Evolutionary conservation across 345 rosid genomes (phyloP), one percentile per base, ranked within the genome.

Genomic region (Barbarea vulgaris): DNA sequence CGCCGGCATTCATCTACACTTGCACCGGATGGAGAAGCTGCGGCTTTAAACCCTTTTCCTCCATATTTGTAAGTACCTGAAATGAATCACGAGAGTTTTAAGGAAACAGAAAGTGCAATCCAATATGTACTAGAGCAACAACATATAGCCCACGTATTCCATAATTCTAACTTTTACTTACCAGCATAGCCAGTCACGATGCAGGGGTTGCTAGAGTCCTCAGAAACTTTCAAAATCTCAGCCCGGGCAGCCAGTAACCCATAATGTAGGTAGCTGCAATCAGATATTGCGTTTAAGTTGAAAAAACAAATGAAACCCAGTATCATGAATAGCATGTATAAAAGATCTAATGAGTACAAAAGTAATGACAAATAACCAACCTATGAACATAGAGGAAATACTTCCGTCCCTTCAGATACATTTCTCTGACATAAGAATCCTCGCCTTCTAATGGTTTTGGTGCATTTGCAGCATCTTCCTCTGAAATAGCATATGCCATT

Each of bases 201-300:
- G 76, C 99, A 95, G 48, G 96, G 97, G 83, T 89, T 92, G 68
- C 67, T 83, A 76, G 94, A 73, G 34, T 70, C 95, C 55, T 81
- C 89, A 24, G 90, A 89, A 27, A 52, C 81, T 82, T 86, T 87
- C 83, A 95, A 75, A 77, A 95, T 95, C 70, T 92, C 98, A 3
- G 93, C 98, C 76, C 99, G 89, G 79, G 99, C 99, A 65, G 99
- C 99, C 71, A 95, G 75, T 79, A 95, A 81, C 34, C 99, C 99
- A 73, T 89, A 95, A 80, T 64, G 92, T 87, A 95, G 83, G 81
- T 95, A 95, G 82, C 99, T 94, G 88, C 62, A 67, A 57, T 70
- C 52, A 70, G 76, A 64, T 55, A 55, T 10, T 56, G 34, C 60
- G 9, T 70, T 17, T 18, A 41, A 25, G 30, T 24, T 33, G 19